Evolutionary conservation across 2,329 filamentous ascomycete species (phyloP).

Genomic region (Sporothrix schenckii): DNA sequence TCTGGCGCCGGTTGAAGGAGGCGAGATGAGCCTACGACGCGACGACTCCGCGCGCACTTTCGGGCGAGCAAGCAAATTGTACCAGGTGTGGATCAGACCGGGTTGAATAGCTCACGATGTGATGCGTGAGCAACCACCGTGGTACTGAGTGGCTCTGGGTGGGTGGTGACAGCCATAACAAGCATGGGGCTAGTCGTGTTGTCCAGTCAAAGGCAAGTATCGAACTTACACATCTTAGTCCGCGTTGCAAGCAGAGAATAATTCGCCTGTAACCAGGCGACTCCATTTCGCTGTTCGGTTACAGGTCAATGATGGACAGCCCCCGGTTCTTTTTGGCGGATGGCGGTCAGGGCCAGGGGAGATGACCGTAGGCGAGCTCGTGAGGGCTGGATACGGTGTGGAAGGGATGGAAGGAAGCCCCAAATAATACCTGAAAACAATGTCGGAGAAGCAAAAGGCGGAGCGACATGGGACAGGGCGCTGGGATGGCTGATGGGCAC

Average conservation of each 20-base stretch:
- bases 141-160: conserved; percentile 17
- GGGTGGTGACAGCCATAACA: conserved; percentile 21
- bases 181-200: background rate
- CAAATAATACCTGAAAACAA: background rate
- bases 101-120: conserved; percentile 34
- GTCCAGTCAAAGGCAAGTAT: background rate
- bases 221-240: no score
- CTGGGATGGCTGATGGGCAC: background rate
- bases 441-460: background rate
- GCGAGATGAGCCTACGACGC: background rate
- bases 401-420: conserved; percentile 21
- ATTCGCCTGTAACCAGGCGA: background rate
- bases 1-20: background rate
- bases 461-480: conserved; percentile 23
- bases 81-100: conserved; percentile 36
- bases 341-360: conserved; percentile 35
- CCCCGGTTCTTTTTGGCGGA: conserved; percentile 24
- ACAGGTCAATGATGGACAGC: background rate
- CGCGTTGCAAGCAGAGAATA: background rate
- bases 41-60: conserved; percentile 31
- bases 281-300: background rate
- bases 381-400: conserved; percentile 9
- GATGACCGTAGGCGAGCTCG: conserved; percentile 23
- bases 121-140: conserved; percentile 25
- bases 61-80: conserved; percentile 27